phyloP scores from a whole-genome alignment of 768 basidiomycete genomes.

The Podaxis pistillaris region DNA sequence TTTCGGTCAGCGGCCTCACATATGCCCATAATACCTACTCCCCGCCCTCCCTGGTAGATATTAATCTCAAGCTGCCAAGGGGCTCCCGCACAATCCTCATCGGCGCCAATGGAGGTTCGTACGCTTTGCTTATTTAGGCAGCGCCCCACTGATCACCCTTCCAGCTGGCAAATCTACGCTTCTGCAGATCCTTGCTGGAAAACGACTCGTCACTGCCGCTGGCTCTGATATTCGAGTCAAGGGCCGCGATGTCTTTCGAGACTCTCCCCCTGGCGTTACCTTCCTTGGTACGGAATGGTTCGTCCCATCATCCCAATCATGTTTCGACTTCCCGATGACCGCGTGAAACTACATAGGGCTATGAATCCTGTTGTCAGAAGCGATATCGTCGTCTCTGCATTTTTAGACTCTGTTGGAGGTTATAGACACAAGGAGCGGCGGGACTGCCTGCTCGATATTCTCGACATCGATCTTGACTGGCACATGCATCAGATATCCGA shows the following conservation, averaged over 20 bases:
- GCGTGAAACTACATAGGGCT: constrained; percentile 52
- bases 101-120: constrained; percentile 90
- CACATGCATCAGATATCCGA: constrained; percentile 96
- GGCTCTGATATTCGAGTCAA: constrained; percentile 67
- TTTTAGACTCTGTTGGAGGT: constrained; percentile 97
- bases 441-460: constrained; percentile 81
- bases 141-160: constrained; percentile 16
- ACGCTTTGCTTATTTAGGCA: constrained; percentile 4
- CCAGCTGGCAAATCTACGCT: constrained; percentile 94
- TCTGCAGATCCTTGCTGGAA: constrained; percentile 91
- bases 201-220: constrained; percentile 61
- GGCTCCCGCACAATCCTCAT: constrained; percentile 86
- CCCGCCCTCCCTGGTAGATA: constrained; percentile 56
- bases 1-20: constrained; percentile 52
- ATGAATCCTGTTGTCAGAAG: constrained; percentile 95
- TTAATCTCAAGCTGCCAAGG: constrained; percentile 63
- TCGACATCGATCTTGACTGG: constrained; percentile 96
- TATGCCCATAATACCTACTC: constrained; percentile 48
- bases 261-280: constrained; percentile 78
- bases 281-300: constrained; percentile 95
- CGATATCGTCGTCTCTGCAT: constrained; percentile 90
- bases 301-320: constrained; percentile 20
- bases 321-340: background rate
- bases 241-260: constrained; percentile 85
- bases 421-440: constrained; percentile 90